A percentile compares a stretch with the other conserved stretches of the same genome.
Conservation (phyloP, 805 yeast genomes). For the Kodamaea kaohsiungensis region DNA sequence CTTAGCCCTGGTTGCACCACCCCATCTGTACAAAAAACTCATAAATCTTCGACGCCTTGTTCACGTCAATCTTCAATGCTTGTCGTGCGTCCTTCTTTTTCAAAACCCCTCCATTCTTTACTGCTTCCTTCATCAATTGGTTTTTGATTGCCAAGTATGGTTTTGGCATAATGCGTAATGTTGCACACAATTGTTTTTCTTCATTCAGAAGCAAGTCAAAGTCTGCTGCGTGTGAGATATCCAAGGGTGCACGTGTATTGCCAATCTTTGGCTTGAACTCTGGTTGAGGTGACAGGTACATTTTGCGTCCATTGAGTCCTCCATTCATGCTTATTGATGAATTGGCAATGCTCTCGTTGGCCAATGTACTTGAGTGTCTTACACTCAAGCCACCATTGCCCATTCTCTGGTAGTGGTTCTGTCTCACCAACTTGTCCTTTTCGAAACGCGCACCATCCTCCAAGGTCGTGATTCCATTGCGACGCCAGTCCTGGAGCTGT, state of each 20-base stretch:
- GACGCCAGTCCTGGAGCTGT: constrained; percentile 91
- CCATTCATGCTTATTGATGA: constrained; percentile 8
- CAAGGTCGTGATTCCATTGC: constrained; percentile 79
- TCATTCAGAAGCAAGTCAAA: constrained; percentile 81
- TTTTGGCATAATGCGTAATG: constrained; percentile 83
- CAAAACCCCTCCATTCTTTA: constrained; percentile 79
- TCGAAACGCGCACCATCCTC: constrained; percentile 87
- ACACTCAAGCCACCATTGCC: constrained; percentile 38
- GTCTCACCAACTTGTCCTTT: constrained; percentile 75
- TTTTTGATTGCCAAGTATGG: constrained; percentile 93
- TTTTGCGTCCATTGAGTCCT: constrained; percentile 20
- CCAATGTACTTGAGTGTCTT: constrained; percentile 19
- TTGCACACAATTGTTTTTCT: constrained; percentile 83
- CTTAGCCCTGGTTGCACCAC: constrained; percentile 64
- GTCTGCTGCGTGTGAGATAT: constrained; percentile 78
- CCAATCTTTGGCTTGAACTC: constrained; percentile 45
- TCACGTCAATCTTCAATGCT: constrained; percentile 77
- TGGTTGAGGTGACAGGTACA: constrained; percentile 35
- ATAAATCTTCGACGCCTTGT: constrained; percentile 82
- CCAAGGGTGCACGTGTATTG: constrained; percentile 54
- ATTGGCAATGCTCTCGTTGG: constrained; percentile 7
- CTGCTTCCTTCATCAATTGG: constrained; percentile 80
- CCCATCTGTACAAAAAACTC: constrained; percentile 92
- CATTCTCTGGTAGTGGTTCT: constrained; percentile 60
- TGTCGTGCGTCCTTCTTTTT: constrained; percentile 87